These are phyloP conservation scores for Arthrinium phaeospermum DNA, from an alignment of 2,329 filamentous ascomycete genomes.

Conservation along the genomic window DNA sequence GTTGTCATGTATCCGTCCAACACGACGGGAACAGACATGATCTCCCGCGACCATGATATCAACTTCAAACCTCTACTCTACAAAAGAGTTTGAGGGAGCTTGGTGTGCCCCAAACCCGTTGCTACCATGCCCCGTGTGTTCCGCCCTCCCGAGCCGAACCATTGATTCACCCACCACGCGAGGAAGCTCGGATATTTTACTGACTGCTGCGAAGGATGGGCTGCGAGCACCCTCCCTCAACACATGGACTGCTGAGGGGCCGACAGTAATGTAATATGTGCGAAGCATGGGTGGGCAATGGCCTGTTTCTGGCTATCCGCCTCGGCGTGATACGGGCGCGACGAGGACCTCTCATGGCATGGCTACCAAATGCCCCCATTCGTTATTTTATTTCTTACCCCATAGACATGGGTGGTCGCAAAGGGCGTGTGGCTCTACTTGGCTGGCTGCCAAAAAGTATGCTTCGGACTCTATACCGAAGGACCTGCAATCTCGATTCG, in stretches of 20 bases:
- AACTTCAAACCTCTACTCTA: conserved; percentile 9
- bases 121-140: conserved; percentile 4
- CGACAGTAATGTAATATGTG: not conserved
- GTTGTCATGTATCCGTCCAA: not conserved
- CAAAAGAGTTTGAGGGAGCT: not conserved
- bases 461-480: not conserved
- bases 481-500: not conserved
- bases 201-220: not conserved
- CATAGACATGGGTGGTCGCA: not conserved
- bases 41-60: conserved; percentile 6
- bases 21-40: not conserved
- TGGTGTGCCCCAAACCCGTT: not conserved
- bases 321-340: conserved; percentile 2
- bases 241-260: not conserved
- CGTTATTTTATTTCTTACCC: not conserved
- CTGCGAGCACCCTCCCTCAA: not conserved
- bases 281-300: not conserved
- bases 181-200: conserved; percentile 6
- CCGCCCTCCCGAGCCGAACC: conserved; percentile 8
- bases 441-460: not conserved
- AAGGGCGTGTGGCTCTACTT: no score
- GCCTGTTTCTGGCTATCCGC: not conserved
- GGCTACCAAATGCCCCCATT: not conserved
- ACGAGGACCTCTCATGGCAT: conserved; percentile 1
- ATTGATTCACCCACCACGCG: conserved; percentile 12